Evolutionary conservation across 192 early-diverging fungal species (phyloP).

Genomic region (Anaeromyces robustus): DNA sequence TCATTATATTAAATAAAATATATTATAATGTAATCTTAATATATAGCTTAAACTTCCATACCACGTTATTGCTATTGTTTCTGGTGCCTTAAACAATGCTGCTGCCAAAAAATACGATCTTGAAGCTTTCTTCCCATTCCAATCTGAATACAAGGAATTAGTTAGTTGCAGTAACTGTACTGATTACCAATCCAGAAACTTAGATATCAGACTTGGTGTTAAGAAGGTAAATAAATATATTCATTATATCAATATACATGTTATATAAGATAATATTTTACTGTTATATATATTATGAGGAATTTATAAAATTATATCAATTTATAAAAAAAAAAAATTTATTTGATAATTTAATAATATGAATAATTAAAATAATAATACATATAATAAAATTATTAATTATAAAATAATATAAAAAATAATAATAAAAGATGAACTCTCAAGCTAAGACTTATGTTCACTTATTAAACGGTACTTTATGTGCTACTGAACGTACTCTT

Average conservation of each 20-base stretch:
- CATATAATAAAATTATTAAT: too few species aligned
- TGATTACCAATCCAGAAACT: conserved; percentile 86
- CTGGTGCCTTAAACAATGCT: conserved; percentile 94
- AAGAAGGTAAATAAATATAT: conserved; percentile 48
- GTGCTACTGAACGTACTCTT: conserved; percentile 86
- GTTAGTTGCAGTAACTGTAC: conserved; percentile 99
- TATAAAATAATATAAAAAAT: too few species aligned
- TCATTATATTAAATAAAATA: too few species aligned
- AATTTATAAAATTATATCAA: too few species aligned
- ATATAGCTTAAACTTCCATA: conserved; percentile 77
- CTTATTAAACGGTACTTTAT: conserved; percentile 91
- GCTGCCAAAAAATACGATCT: conserved; percentile 99
- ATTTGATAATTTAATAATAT: too few species aligned
- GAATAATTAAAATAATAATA: too few species aligned
- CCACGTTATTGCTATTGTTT: conserved; percentile 89
- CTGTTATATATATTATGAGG: neutral
- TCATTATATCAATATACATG: neutral
- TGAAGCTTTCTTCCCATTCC: conserved; percentile 99
- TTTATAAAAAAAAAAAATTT: too few species aligned
- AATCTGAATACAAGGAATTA: conserved; percentile 93
- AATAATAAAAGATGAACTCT: conserved; percentile 66
- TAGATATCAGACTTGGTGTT: conserved; percentile 90
- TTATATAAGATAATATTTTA: too few species aligned
- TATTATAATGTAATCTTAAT: too few species aligned
- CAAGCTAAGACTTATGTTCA: conserved; percentile 91